Evolutionary conservation across 805 yeast species (phyloP), one percentile per base, ranked within the genome.

Genomic region (Ogataea nitratoaversa): DNA sequence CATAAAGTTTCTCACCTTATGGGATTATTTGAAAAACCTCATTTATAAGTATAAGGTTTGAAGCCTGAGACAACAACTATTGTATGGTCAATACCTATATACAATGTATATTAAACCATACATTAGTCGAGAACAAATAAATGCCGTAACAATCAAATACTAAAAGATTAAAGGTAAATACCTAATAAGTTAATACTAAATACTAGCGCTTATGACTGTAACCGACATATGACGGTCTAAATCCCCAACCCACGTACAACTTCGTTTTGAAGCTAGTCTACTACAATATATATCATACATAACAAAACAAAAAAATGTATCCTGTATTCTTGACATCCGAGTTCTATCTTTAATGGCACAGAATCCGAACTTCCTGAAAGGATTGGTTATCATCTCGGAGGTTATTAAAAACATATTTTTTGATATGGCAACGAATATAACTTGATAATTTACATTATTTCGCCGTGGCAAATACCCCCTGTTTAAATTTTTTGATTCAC

Each of bases 391-490:
- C 44, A 44, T 76, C 79, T 76, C 64, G 81, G 81, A 76, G 76
- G 81, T 79, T 76, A 75, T 68, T 59, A 60, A 53, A 48, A 59
- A 54, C 54, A 50, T 61, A 60, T 51, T 51, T 51, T 43, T 49
- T 42, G 32, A 68, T 64, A 75, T 77, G 82, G 82, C 82, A 77
- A 76, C 81, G 81, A 63, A 68, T 63, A 66, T 69, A 71, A 74
- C 79, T 74, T 74, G 79, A 72, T 68, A 68, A 68, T 70, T 44
- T 70, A 63, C 76, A 70, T 74, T 70, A 71, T 63, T 73, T 65
- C 81, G 81, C 67, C 82, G 82, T 77, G 82, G 82, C 82, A 76
- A 73, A 72, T 66, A 66, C 74, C 78, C 77, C 82, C 69, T 53
- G 52, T 34, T 54, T 56, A 60, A 60, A 23, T 62, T 76, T 76